Conservation (phyloP, 306 rosid species). For the Lupinus albus region DNA sequence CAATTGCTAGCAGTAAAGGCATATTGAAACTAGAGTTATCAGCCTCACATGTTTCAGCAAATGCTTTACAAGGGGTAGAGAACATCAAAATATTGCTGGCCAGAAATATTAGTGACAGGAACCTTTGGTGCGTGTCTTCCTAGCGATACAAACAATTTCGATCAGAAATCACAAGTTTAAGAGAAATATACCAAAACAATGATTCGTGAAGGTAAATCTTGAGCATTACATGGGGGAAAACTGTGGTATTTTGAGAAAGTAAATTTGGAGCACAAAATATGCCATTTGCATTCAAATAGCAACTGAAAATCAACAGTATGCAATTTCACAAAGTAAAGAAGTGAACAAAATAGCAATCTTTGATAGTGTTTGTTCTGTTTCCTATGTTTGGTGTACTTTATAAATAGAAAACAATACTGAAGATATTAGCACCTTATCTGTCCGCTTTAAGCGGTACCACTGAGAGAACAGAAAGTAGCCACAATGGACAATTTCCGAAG, state of each 20-base stretch:
- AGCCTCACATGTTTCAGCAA: slow-evolving; percentile 92
- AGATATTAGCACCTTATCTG: no score
- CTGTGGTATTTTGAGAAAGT: neutral
- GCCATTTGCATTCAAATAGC: neutral
- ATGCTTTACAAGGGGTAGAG: slow-evolving; percentile 66
- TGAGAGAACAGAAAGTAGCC: no score
- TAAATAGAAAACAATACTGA: no score
- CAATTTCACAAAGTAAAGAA: neutral
- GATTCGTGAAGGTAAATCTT: neutral
- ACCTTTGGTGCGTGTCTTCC: slow-evolving; percentile 52
- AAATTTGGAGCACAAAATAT: neutral
- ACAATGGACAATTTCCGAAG: neutral
- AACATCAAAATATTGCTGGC: slow-evolving; percentile 63
- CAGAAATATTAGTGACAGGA: slow-evolving; percentile 55
- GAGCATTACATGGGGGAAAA: neutral
- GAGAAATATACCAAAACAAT: neutral
- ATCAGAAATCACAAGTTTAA: slow-evolving; percentile 30
- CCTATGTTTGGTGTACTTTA: no score
- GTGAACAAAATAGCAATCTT: neutral
- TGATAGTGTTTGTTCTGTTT: no score
- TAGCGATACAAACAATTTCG: slow-evolving; percentile 37
- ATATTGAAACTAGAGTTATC: slow-evolving; percentile 66
- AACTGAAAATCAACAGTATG: slow-evolving; percentile 11
- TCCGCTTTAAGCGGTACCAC: no score
- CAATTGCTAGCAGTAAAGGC: slow-evolving; percentile 84